A percentile compares a stretch with the other conserved stretches of the same genome.
Conservation (phyloP, 768 basidiomycete genomes). For the Amanita exitialis region DNA sequence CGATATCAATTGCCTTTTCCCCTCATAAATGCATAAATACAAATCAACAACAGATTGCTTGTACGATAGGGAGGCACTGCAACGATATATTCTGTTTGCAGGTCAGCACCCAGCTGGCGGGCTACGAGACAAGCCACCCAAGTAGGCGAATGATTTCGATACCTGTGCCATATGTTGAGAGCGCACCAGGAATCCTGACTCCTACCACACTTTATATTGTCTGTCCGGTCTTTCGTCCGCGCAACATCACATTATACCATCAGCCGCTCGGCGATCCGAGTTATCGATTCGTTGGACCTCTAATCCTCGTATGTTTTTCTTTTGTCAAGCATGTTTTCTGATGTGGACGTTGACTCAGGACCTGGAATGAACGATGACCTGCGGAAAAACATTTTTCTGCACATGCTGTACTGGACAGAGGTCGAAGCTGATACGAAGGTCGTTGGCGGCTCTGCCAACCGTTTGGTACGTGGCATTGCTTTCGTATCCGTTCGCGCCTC, state of each 20-base stretch:
- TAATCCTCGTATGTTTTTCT: neutral
- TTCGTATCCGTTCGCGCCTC: neutral
- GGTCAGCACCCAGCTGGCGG: constrained; percentile 85
- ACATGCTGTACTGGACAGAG: constrained; percentile 56
- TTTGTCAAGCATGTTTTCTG: neutral
- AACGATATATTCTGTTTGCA: constrained; percentile 79
- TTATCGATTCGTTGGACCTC: constrained; percentile 14
- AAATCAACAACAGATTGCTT: constrained; percentile 25
- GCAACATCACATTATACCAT: constrained; percentile 65
- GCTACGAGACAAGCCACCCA: constrained; percentile 90
- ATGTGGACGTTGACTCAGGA: neutral
- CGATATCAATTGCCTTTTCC: constrained; percentile 5
- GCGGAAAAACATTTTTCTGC: constrained; percentile 33
- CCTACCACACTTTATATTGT: constrained; percentile 93
- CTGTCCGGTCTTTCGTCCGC: constrained; percentile 83
- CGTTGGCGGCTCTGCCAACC: constrained; percentile 52
- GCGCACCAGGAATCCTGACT: constrained; percentile 60
- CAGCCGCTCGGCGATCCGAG: constrained; percentile 21
- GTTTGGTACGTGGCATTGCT: constrained; percentile 37
- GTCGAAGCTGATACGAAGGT: constrained; percentile 47
- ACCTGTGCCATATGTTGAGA: neutral
- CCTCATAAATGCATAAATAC: neutral
- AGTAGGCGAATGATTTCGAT: constrained; percentile 31
- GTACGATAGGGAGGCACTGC: constrained; percentile 61
- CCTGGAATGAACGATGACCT: constrained; percentile 6